Evolutionary conservation across 225 moss, liverwort and hornwort genomes (phyloP).

Genomic region (Asterella californica): DNA sequence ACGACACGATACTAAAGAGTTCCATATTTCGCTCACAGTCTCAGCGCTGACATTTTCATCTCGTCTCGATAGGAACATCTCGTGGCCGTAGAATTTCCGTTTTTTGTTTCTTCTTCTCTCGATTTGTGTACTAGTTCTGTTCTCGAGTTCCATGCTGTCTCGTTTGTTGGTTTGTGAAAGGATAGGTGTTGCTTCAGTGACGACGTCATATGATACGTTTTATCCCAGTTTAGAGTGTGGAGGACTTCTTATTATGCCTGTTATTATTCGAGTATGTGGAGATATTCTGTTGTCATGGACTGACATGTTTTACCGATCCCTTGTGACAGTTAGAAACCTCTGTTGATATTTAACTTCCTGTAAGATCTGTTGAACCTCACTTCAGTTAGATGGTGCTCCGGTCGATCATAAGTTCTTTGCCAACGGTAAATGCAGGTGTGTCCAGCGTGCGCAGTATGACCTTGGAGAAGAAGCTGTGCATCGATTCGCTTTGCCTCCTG

Average conservation of each 20-base stretch:
- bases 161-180: not conserved
- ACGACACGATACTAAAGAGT: too few species aligned
- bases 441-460: conserved; percentile 87
- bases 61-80: too few species aligned
- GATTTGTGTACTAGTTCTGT: too few species aligned
- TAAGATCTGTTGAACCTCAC: not conserved
- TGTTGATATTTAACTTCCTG: not conserved
- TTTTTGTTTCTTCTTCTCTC: too few species aligned
- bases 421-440: conserved; percentile 54
- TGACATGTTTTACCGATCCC: not conserved
- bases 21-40: too few species aligned
- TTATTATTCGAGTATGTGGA: not conserved
- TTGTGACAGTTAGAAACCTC: too few species aligned
- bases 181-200: not conserved
- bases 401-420: not conserved
- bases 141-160: too few species aligned
- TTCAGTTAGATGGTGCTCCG: not conserved
- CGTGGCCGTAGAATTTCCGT: too few species aligned
- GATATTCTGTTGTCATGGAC: not conserved
- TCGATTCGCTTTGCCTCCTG: conserved; percentile 74
- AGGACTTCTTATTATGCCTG: not conserved
- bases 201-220: not conserved
- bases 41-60: too few species aligned
- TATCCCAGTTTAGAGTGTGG: not conserved
- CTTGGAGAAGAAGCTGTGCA: conserved; percentile 89